A percentile compares a stretch with the other conserved stretches of the same genome.
Conservation (phyloP, 129 eudicot species). For the Arctium minus region DNA sequence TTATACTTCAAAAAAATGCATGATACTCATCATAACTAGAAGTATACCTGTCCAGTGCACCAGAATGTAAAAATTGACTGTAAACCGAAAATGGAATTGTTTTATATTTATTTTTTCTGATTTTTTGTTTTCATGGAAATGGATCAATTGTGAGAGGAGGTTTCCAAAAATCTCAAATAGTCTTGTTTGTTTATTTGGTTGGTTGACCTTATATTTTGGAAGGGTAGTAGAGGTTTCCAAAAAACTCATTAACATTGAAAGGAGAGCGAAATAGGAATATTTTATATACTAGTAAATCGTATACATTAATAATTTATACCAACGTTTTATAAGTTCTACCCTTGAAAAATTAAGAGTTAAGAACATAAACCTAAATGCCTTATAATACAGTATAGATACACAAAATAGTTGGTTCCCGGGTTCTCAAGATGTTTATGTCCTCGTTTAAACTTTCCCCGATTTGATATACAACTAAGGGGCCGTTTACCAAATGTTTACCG, state of each 20-base stretch:
- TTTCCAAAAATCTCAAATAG: background rate
- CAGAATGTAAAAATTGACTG: background rate
- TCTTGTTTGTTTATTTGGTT: background rate
- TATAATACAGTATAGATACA: background rate
- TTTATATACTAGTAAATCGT: no score
- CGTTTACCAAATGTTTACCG: no score
- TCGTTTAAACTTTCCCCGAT: background rate
- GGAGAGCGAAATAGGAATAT: background rate
- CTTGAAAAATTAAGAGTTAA: background rate
- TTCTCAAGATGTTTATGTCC: background rate
- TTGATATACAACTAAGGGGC: background rate
- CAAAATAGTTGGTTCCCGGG: background rate
- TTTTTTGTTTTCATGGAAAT: background rate
- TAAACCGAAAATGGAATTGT: background rate
- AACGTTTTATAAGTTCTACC: background rate
- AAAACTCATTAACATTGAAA: background rate
- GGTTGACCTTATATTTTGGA: background rate
- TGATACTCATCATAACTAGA: background rate
- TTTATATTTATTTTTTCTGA: no score
- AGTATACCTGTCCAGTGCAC: background rate
- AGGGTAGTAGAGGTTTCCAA: background rate
- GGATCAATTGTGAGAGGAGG: background rate
- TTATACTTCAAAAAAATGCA: background rate
- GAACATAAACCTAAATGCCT: background rate
- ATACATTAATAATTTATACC: background rate